Evolutionary conservation across 495 filamentous ascomycete genomes (phyloP), one percentile per base, ranked within the genome.

Genomic region (Monascus purpureus): DNA sequence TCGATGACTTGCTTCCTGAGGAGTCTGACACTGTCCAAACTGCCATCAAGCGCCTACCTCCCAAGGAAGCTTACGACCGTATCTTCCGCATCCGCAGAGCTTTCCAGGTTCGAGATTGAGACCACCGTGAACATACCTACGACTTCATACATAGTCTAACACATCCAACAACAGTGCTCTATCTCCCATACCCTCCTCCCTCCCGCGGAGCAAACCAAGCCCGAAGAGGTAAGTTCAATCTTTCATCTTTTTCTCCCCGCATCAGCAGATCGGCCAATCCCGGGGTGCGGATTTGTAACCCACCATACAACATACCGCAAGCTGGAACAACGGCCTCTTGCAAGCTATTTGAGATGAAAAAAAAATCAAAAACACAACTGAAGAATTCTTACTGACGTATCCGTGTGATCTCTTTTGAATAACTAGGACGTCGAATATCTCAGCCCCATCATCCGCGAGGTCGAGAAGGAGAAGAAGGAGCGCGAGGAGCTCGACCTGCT

Each of bases 11-110:
- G 53, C 82, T 95, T 54, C 67, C 72, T 47, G 92, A 96, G 53
- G 92, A 96, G 64, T 74, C 63, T 69, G 83, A 88, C 45, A 57
- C 57, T 17, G 86, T 96, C 46, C 75, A 86, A 55, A 65, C 73
- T 41, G 90, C 90, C 32, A 69, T 97, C 53, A 78, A 80, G 70
- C 85, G 90, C 57, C 79, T 97, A 26, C 73, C 83, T 23, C 69
- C 80, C 40, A 86, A 92, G 70, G 83, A 83, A 48, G 69, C 75
- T 46, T 96, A 96, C 62, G 90, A 97, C 68, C 88, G 90, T 59
- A 75, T 95, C 52, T 96, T 81, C 75, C 85, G 90, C 49, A 73
- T 96, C 56, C 80, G 90, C 55, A 75, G 90, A 55, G 92, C 90
- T 45, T 80, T 88, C 65, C 90, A 96, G 75, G 80, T 86, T 58